These are phyloP conservation scores for Chamaenerion angustifolium DNA, from an alignment of 345 rosid species.

Conservation along the genomic window DNA sequence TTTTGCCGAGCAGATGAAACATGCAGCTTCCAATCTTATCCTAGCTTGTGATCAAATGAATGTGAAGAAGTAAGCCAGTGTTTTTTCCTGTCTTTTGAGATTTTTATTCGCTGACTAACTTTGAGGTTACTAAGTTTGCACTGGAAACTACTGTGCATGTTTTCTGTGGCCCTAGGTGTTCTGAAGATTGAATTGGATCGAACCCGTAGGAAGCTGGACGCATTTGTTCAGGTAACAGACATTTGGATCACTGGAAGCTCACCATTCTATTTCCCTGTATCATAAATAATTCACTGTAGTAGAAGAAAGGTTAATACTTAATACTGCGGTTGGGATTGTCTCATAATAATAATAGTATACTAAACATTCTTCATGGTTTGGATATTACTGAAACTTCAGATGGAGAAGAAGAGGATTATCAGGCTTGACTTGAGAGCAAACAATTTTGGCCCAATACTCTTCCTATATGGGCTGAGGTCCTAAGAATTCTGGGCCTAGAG, in stretches of 20 bases:
- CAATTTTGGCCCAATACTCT: too few relatives aligned
- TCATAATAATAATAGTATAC: too few relatives aligned
- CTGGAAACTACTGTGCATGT: conserved; percentile 19
- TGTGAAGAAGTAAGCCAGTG: conserved; percentile 15
- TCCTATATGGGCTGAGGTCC: too few relatives aligned
- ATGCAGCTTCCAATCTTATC: conserved; percentile 22
- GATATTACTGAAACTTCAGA: conserved; percentile 14
- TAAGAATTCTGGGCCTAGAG: too few relatives aligned
- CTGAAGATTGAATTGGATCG: conserved; percentile 18
- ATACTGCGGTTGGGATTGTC: too few relatives aligned
- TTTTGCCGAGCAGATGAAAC: conserved; percentile 34
- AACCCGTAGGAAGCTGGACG: conserved; percentile 22
- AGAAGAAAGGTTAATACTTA: too few relatives aligned
- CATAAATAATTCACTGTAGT: background rate
- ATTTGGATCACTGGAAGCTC: conserved; percentile 1
- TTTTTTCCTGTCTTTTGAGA: background rate
- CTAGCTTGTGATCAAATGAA: conserved; percentile 22
- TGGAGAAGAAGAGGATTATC: conserved; percentile 26
- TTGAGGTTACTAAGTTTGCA: background rate
- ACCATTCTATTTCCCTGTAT: background rate
- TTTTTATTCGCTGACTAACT: background rate
- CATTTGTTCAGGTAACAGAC: conserved; percentile 20
- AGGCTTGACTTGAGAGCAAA: conserved; percentile 23
- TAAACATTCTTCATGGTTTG: too few relatives aligned
- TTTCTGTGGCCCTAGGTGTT: conserved; percentile 19